These are phyloP conservation scores for Neopestalotiopsis sp. DNA, from an alignment of 2,329 filamentous ascomycete genomes.

Conservation along the genomic window DNA sequence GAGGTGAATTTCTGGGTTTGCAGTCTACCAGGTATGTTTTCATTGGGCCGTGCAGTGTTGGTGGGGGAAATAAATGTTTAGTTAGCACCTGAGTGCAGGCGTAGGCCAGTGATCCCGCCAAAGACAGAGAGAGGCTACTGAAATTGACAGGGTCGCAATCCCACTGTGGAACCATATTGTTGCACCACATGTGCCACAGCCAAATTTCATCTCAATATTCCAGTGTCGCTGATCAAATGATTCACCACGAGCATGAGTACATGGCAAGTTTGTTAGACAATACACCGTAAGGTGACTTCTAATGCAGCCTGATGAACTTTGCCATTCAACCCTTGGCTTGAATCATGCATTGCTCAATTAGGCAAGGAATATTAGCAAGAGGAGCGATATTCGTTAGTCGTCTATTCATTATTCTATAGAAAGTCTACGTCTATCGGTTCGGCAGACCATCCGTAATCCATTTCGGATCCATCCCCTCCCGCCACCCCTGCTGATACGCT, in stretches of 20 bases:
- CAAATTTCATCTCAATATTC: neutral
- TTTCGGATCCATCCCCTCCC: constrained; percentile 6
- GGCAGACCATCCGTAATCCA: constrained; percentile 12
- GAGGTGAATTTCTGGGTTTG: neutral
- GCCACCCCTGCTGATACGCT: constrained; percentile 1
- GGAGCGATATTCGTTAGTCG: neutral
- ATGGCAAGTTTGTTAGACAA: too few species aligned
- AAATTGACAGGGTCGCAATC: neutral
- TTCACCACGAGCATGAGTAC: too few species aligned
- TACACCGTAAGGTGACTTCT: too few species aligned
- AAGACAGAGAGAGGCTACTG: neutral
- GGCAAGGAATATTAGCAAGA: neutral
- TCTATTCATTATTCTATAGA: constrained; percentile 14
- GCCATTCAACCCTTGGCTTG: too few species aligned
- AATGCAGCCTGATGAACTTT: too few species aligned
- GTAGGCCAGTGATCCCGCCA: neutral
- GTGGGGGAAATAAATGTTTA: neutral
- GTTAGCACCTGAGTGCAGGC: neutral
- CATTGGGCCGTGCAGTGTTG: neutral
- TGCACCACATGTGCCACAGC: neutral
- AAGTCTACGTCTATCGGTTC: constrained; percentile 17
- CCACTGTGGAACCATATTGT: neutral
- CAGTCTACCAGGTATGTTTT: neutral
- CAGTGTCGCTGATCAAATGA: too few species aligned
- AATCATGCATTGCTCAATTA: neutral